These are phyloP conservation scores for Russula sp. DNA, from an alignment of 768 basidiomycete species.

Conservation along the genomic window DNA sequence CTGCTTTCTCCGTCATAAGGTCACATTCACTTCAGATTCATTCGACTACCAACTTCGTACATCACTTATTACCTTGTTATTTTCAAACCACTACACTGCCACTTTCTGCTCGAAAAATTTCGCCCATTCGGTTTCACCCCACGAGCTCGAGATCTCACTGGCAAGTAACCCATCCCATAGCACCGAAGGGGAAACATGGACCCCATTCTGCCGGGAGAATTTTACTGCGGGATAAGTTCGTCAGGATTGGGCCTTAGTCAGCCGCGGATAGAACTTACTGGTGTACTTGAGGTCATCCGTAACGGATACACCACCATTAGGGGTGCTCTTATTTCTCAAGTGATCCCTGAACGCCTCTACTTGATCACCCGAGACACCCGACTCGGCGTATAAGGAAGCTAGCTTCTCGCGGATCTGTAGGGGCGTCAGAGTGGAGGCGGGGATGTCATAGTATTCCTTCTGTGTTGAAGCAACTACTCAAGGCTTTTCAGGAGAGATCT, in stretches of 20 bases:
- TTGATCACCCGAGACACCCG: slow-evolving; percentile 50
- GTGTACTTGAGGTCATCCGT: slow-evolving; percentile 87
- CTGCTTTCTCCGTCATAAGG: slow-evolving; percentile 37
- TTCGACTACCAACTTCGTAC: neutral
- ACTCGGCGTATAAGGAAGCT: slow-evolving; percentile 49
- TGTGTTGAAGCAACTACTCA: slow-evolving; percentile 74
- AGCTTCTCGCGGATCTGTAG: slow-evolving; percentile 74
- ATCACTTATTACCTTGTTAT: neutral
- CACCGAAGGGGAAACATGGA: slow-evolving; percentile 86
- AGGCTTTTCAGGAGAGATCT: neutral
- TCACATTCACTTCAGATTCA: slow-evolving; percentile 6
- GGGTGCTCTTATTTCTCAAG: slow-evolving; percentile 55
- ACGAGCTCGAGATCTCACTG: slow-evolving; percentile 72
- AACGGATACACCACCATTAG: slow-evolving; percentile 79
- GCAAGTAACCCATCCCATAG: slow-evolving; percentile 75
- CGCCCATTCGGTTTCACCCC: slow-evolving; percentile 79
- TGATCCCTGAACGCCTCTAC: slow-evolving; percentile 58
- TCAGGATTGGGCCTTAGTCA: neutral
- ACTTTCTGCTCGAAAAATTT: slow-evolving; percentile 67
- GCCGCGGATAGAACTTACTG: slow-evolving; percentile 48
- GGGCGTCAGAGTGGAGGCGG: slow-evolving; percentile 62
- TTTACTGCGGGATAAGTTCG: slow-evolving; percentile 58
- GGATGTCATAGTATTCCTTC: slow-evolving; percentile 76
- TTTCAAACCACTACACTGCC: slow-evolving; percentile 35
- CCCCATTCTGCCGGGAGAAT: slow-evolving; percentile 83